Evolutionary conservation across 139 green algal species (phyloP), one percentile per base, ranked within the genome.

Genomic region (Zygnema cylindricum): DNA sequence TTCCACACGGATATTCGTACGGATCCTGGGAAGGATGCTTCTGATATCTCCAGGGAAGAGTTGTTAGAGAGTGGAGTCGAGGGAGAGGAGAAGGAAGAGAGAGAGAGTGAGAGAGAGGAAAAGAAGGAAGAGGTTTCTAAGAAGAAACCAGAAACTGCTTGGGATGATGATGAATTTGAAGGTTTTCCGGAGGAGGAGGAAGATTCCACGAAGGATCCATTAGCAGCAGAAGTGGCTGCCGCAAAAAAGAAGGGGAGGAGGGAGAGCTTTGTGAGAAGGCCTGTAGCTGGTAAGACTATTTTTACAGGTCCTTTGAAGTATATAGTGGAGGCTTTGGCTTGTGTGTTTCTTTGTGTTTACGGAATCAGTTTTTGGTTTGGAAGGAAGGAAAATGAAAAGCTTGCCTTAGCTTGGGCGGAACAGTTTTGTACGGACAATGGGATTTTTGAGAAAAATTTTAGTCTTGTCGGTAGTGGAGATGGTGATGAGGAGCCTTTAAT

Each of bases 81-180:
- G n/a, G n/a, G n/a, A n/a, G n/a, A n/a, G n/a, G 57, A 73, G 57
- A 35, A 73, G 57, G 30, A 73, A 30, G 25, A 73, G 25, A 25
- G 57, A 73, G 30, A 30, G 30, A 25, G 30, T 25, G 25, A 73
- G 57, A 73, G 57, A 73, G 30, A 79, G 11, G 36, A 40, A 16
- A 79, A 16, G 71, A 11, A 54, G 71, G 11, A 11, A 79, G 71
- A 43, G 3, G 16, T 79, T 79, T 3, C 11, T 63, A 7, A 16
- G 49, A 63, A 16, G 16, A 63, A 25, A 16, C 7, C 49, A 63
- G 71, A 79, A 79, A 11, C 40, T 22, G 33, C 3, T 7, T 89
- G 85, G 85, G 85, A 89, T 89, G 77, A 89, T 40, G 85, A 89
- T 23, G 85, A 89, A 78, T 89, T 89, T 54, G 85, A 89, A 89